These are phyloP conservation scores for Collybia sp. DNA, from an alignment of 768 basidiomycete species.

Conservation along the genomic window DNA sequence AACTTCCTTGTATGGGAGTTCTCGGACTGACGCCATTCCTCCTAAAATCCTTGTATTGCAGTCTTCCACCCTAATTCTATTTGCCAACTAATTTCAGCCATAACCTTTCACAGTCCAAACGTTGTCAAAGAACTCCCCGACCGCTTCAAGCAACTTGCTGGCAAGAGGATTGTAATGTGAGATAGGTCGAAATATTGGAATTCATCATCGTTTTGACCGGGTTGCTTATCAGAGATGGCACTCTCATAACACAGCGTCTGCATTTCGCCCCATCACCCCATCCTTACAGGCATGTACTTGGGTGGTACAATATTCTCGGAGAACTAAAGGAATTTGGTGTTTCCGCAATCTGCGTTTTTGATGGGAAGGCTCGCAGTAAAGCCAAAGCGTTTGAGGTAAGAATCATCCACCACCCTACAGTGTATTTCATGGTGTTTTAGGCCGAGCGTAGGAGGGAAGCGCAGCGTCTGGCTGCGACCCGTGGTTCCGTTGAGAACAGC, in stretches of 20 bases:
- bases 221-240: conserved; percentile 62
- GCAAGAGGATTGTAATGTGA: conserved; percentile 75
- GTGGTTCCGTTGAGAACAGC: conserved; percentile 53
- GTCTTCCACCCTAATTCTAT: conserved; percentile 9
- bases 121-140: conserved; percentile 60
- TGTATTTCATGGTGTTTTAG: conserved; percentile 25
- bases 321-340: conserved; percentile 59
- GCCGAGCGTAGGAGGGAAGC: conserved; percentile 48
- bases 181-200: conserved; percentile 13
- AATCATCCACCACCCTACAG: not conserved
- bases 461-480: conserved; percentile 40
- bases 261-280: conserved; percentile 69
- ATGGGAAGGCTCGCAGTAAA: conserved; percentile 58
- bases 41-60: conserved; percentile 51
- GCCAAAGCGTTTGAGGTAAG: conserved; percentile 74
- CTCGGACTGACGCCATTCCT: conserved; percentile 67
- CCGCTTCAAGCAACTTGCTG: conserved; percentile 54
- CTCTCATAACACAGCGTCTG: conserved; percentile 78
- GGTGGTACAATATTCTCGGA: conserved; percentile 68
- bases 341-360: conserved; percentile 72
- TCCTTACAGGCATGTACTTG: conserved; percentile 63
- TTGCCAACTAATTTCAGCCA: not conserved
- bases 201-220: conserved; percentile 3
- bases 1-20: conserved; percentile 54
- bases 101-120: conserved; percentile 43